Base-by-base conservation (phyloP, 257 asterid species). In the Haberlea rhodopensis region DNA sequence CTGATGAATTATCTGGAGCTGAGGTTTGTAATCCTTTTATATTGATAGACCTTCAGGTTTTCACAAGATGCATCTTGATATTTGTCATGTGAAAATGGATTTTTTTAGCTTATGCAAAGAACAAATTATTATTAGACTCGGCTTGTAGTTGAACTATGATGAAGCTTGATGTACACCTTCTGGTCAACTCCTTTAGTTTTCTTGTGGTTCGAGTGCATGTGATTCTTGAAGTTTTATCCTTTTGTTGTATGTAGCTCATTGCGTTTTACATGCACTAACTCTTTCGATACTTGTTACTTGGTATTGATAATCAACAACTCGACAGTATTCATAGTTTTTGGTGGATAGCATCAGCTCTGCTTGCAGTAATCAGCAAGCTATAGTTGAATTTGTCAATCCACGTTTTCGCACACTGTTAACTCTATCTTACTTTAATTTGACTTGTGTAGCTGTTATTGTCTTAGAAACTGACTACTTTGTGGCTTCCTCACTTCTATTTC, bases 1-100 rank as follows among this genome's bases (percentile, higher is more conserved):
- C 97, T 54, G 91, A 90, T 83, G 87, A 84, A 70, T 79, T 82
- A 61, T 78, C 89, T 56, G 81, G 85, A 67, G 84, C 92, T 34
- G 92, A 87, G 96, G 97, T 90, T 76, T 57, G 73, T 28, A 25
- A 66, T 65, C 43, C 53, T 54, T 74, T 21, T 20, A 6, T 11
- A 31, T 28, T 52, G 53, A n/a, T 28, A 48, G 54, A 45, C 19
- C 43, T 26, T 21, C 63, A 66, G 62, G 20, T 64, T 43, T 64
- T 43, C 56, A 19, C 68, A 53, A 62, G 60, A 53, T 54, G 57
- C 54, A 29, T 60, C 63, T 19, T 57, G 63, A 11, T 65, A 9
- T 57, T 24, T 23, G 21, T 55, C 59, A 26, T 22, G 53, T 69
- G 54, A 25, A 19, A 45, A 48, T 4, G 46, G 11, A 29, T 15